These are phyloP conservation scores for Boletellus ananas DNA, from an alignment of 768 basidiomycete species.

Conservation along the genomic window DNA sequence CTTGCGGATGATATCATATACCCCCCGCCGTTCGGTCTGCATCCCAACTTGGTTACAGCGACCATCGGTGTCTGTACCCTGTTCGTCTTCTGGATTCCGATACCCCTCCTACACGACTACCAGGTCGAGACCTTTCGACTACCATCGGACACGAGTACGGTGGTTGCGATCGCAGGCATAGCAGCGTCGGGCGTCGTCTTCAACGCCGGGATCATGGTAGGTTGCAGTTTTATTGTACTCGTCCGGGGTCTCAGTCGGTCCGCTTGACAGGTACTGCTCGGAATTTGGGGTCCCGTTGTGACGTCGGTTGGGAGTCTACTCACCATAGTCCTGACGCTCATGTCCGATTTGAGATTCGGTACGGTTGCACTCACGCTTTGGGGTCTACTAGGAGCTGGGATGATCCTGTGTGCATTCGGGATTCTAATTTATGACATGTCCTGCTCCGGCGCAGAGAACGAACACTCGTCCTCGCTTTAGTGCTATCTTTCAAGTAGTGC, in stretches of 20 bases:
- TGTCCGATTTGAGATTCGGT: conserved; percentile 75
- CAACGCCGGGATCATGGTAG: conserved; percentile 84
- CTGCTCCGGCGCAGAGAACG: conserved; percentile 9
- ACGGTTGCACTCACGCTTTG: conserved; percentile 60
- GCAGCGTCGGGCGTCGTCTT: conserved; percentile 69
- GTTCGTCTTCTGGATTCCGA: conserved; percentile 70
- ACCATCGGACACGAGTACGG: conserved; percentile 48
- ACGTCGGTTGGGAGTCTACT: conserved; percentile 88
- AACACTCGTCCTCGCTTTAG: not conserved
- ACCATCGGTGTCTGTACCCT: conserved; percentile 77
- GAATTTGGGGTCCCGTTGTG: conserved; percentile 84
- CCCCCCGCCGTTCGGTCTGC: conserved; percentile 76
- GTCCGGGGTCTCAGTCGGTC: not conserved
- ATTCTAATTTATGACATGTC: conserved; percentile 74
- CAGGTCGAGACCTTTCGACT: conserved; percentile 64
- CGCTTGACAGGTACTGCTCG: conserved; percentile 61
- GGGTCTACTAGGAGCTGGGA: conserved; percentile 71
- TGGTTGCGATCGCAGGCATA: conserved; percentile 61
- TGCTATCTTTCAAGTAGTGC: not conserved
- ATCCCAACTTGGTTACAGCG: conserved; percentile 79
- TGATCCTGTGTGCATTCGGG: conserved; percentile 81
- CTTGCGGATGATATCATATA: conserved; percentile 37
- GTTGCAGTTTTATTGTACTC: conserved; percentile 8
- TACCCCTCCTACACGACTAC: conserved; percentile 68
- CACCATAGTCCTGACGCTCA: conserved; percentile 86